Evolutionary conservation across 768 basidiomycete genomes (phyloP).

Genomic region (Steccherinum ochraceum): DNA sequence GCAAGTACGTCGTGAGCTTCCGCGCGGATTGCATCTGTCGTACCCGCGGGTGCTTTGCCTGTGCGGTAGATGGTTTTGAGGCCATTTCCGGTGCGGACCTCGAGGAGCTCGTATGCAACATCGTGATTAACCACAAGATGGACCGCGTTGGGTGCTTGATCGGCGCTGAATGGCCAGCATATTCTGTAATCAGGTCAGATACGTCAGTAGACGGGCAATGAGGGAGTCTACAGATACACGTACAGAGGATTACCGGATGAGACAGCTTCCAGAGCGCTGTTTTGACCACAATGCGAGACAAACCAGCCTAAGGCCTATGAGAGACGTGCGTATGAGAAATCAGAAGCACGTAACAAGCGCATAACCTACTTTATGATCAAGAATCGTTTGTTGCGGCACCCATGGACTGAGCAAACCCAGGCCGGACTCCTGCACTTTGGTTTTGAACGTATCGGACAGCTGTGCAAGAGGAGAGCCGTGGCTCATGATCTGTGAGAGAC

Average conservation of each 20-base stretch:
- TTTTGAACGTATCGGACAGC: slow-evolving; percentile 11
- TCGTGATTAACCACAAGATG: slow-evolving; percentile 9
- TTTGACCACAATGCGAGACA: slow-evolving; percentile 20
- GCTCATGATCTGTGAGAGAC: slow-evolving; percentile 14
- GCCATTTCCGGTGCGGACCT: slow-evolving; percentile 14
- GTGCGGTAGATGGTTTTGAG: slow-evolving; percentile 11
- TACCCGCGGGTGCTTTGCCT: slow-evolving; percentile 13
- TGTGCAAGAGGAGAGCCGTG: slow-evolving; percentile 10
- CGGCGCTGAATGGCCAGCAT: slow-evolving; percentile 20
- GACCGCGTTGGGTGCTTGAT: slow-evolving; percentile 19
- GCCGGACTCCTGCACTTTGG: slow-evolving; percentile 12
- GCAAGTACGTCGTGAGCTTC: slow-evolving; percentile 11
- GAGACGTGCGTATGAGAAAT: background rate
- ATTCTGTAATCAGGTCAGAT: slow-evolving; percentile 15
- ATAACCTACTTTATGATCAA: slow-evolving; percentile 19
- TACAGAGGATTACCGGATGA: slow-evolving; percentile 15
- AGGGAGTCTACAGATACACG: background rate
- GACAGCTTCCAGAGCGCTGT: slow-evolving; percentile 17
- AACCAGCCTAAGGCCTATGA: slow-evolving; percentile 20
- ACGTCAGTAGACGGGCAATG: background rate
- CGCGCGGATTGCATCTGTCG: slow-evolving; percentile 13
- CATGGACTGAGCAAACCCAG: slow-evolving; percentile 15
- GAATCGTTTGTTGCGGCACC: slow-evolving; percentile 19
- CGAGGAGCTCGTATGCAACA: slow-evolving; percentile 16
- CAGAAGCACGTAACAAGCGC: background rate